Evolutionary conservation across 1,284 basidiomycete species (phyloP), one percentile per base, ranked within the genome.

Genomic region (Gastroboletus turbinatus): DNA sequence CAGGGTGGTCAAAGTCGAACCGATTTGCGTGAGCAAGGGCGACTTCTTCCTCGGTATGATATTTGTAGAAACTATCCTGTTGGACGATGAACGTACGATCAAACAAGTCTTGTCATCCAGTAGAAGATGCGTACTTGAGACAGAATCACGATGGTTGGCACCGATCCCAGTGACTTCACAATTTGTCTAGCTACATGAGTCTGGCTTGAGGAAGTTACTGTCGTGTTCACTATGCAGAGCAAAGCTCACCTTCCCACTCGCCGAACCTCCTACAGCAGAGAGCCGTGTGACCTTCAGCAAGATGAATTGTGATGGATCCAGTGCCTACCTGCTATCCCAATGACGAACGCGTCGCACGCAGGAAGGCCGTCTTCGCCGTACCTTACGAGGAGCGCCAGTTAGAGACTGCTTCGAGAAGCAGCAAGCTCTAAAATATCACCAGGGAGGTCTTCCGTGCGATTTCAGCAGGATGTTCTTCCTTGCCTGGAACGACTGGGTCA

Each of bases 61-160:
- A 76, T 64, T 89, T 92, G 76, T 99, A 98, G 75, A 98, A 99
- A 64, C 92, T 90, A 72, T 98, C 96, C 87, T 96, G 75, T 49
- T 68, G 27, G 33, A 38, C 2, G 16, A 32, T 45, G 23, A 39
- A 27, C 3, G 3, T 16, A 25, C 29, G 21, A 36, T 33, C 21
- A 48, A 23, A 39, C n/a, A 29, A 11, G 19, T 39, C 27, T 27
- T 21, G 30, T n/a, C 6, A 32, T 46, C 30, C 5, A 21, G 11
- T 40, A 21, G 32, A 23, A 42, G 35, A 39, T 7, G 59, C 71
- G 47, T 60, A 87, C 89, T 75, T 94, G 92, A 29, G 90, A 93
- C 50, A 97, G 75, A 63, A 97, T 96, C 47, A 95, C 83, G 42
- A 96, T 89, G 25, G 90, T 90, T 0, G 94, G 94, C 46, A 96